phyloP scores from a whole-genome alignment of 139 green algal species.

The Closterium sp. region DNA sequence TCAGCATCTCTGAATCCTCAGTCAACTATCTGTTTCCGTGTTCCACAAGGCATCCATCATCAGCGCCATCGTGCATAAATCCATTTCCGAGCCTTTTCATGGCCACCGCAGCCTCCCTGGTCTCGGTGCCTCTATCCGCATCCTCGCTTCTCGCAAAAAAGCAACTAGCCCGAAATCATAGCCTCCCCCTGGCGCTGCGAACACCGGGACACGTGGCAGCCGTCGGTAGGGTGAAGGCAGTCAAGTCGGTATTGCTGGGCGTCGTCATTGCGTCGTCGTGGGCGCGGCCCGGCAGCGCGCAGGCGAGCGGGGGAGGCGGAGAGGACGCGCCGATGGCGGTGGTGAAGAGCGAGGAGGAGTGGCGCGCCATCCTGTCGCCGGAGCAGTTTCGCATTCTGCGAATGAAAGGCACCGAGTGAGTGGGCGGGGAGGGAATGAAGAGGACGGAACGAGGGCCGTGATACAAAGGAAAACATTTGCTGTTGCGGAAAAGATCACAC shows the following conservation, averaged over 20 bases:
- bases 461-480: neutral
- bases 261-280: neutral
- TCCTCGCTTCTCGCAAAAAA: neutral
- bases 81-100: neutral
- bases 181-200: neutral
- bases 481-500: too few species aligned
- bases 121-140: neutral
- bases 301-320: neutral
- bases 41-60: too few species aligned
- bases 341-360: conserved; percentile 56
- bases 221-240: neutral
- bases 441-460: too few species aligned
- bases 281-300: neutral
- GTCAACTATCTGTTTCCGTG: neutral
- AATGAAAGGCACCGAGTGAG: conserved; percentile 88
- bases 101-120: neutral
- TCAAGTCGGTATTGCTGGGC: neutral
- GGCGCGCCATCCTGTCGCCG: conserved; percentile 42
- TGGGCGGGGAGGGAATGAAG: neutral
- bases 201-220: neutral
- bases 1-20: neutral
- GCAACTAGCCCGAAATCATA: neutral
- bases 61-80: neutral
- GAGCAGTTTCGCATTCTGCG: conserved; percentile 76
- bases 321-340: conserved; percentile 24